These are phyloP conservation scores for Jamesozyma piceae DNA, from an alignment of 805 yeast species.

Conservation along the genomic window DNA sequence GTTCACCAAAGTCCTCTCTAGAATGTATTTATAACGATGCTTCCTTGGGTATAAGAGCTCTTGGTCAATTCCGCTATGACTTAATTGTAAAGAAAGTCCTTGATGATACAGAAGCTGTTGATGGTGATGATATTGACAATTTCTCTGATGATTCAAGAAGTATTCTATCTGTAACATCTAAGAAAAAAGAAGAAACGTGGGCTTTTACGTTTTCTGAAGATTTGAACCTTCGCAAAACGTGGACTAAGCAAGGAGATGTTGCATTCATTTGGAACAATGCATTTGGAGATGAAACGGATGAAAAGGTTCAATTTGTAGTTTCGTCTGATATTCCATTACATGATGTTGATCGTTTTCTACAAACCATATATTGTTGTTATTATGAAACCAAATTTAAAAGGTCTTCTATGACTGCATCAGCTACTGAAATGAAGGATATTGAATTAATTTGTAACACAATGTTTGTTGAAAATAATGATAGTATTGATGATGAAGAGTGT, in stretches of 20 bases:
- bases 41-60: conserved; percentile 57
- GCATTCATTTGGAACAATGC: conserved; percentile 73
- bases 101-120: conserved; percentile 51
- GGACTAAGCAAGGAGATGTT: conserved; percentile 43
- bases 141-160: conserved; percentile 31
- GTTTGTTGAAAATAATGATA: conserved; percentile 16
- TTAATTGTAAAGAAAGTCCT: conserved; percentile 59
- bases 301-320: conserved; percentile 69
- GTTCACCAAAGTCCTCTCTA: conserved; percentile 76
- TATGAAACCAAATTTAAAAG: conserved; percentile 66
- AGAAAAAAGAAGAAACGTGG: conserved; percentile 52
- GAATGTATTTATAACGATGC: conserved; percentile 82
- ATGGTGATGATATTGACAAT: conserved; percentile 45
- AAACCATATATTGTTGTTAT: conserved; percentile 54
- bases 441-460: conserved; percentile 21
- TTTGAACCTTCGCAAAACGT: conserved; percentile 45
- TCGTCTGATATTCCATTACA: conserved; percentile 44
- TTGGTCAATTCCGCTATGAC: conserved; percentile 59
- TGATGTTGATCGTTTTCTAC: conserved; percentile 54
- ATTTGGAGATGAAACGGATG: conserved; percentile 77
- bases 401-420: conserved; percentile 38
- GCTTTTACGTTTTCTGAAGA: conserved; percentile 55
- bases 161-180: conserved; percentile 25
- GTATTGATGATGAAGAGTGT: background rate
- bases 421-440: conserved; percentile 49